phyloP scores from a whole-genome alignment of 2,329 filamentous ascomycete species.

The Cryphonectria naterciae region DNA sequence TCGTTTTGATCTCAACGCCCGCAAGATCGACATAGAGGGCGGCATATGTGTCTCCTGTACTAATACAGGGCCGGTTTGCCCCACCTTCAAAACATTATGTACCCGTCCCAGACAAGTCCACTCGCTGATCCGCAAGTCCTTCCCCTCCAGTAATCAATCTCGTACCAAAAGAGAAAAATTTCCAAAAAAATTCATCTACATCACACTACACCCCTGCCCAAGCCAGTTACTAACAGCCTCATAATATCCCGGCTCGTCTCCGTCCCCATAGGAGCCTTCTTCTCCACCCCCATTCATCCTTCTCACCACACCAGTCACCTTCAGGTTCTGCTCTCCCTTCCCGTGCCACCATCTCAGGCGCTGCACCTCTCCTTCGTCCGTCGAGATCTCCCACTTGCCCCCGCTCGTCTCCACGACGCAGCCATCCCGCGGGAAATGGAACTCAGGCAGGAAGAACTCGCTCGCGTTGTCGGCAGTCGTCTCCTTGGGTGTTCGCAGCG shows the following conservation, averaged over 20 bases:
- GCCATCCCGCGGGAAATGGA: conserved; percentile 81
- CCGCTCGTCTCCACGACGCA: conserved; percentile 76
- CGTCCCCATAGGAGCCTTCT: conserved; percentile 57
- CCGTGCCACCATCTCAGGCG: conserved; percentile 91
- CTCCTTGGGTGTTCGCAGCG: conserved; percentile 63
- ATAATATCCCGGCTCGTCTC: conserved; percentile 79
- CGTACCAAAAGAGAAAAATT: too few species aligned
- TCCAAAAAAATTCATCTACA: conserved; percentile 46
- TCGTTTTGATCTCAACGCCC: not conserved
- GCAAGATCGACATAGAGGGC: not conserved
- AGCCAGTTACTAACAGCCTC: conserved; percentile 64
- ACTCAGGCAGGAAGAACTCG: conserved; percentile 84
- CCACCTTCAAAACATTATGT: not conserved
- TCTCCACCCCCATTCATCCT: conserved; percentile 62
- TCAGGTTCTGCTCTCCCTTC: conserved; percentile 80
- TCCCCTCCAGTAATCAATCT: not conserved
- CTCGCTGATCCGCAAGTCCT: not conserved
- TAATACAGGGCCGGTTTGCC: not conserved
- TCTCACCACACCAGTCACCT: conserved; percentile 73
- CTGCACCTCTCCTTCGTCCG: conserved; percentile 72
- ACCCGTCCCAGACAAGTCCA: not conserved
- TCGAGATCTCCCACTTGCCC: conserved; percentile 87
- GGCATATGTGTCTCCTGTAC: not conserved
- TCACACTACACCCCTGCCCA: conserved; percentile 54
- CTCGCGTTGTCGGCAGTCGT: conserved; percentile 68